phyloP scores from a whole-genome alignment of 1,139 yeast genomes.

The Hanseniaspora uvarum region DNA sequence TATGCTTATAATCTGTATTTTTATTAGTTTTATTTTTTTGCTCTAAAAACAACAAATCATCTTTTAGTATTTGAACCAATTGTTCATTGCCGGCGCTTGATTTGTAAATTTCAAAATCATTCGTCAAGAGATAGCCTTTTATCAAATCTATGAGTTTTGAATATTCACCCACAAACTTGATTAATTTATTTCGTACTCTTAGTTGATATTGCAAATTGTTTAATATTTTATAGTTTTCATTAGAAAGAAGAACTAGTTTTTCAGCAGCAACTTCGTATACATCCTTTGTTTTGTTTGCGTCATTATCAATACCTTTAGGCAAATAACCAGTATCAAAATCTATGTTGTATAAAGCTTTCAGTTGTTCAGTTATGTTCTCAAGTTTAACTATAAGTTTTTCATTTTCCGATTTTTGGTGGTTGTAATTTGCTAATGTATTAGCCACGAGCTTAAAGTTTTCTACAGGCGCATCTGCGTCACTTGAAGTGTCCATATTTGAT shows the following conservation, averaged over 20 bases:
- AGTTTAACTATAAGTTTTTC: background rate
- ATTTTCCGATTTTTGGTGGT: background rate
- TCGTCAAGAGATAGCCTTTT: background rate
- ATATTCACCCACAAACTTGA: constrained; percentile 1
- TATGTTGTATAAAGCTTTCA: background rate
- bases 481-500: background rate
- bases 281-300: background rate
- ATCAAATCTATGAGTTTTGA: background rate
- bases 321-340: background rate
- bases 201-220: constrained; percentile 5
- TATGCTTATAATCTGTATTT: background rate
- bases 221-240: constrained; percentile 11
- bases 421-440: background rate
- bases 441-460: background rate
- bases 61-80: background rate
- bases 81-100: background rate
- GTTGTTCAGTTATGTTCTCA: background rate
- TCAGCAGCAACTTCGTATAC: constrained; percentile 1
- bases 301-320: background rate
- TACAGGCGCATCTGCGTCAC: background rate
- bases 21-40: background rate
- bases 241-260: background rate
- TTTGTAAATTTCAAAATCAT: background rate
- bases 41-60: background rate
- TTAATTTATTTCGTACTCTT: background rate